A percentile compares a stretch with the other conserved stretches of the same genome.
Conservation (phyloP, 73 alveolate species). For the Blepharisma japonicum region DNA sequence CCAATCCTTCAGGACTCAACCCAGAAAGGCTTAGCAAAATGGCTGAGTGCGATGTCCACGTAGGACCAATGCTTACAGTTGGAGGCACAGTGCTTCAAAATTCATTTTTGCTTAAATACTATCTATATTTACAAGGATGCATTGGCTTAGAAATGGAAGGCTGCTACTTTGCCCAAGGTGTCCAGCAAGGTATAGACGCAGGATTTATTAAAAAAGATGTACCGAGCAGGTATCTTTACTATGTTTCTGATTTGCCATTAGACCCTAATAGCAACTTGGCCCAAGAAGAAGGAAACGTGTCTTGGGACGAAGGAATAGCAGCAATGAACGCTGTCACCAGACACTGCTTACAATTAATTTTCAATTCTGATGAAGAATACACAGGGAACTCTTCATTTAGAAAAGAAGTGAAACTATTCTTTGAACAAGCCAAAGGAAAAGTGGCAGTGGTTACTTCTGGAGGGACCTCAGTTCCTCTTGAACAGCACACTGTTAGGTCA, state of each 20-base stretch:
- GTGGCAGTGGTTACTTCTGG: conserved; percentile 77
- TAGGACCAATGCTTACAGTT: conserved; percentile 23
- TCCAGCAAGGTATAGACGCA: not conserved
- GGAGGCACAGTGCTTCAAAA: conserved; percentile 4
- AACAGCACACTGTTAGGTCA: conserved; percentile 78
- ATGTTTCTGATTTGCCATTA: conserved; percentile 22
- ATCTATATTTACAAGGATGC: not conserved
- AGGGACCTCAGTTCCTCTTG: conserved; percentile 87
- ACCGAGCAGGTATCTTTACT: conserved; percentile 2
- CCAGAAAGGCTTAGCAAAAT: not conserved
- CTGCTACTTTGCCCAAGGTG: not conserved
- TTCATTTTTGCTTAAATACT: not conserved
- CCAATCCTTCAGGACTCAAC: conserved; percentile 17
- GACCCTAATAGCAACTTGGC: conserved; percentile 13
- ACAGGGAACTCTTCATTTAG: no score
- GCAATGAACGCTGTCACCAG: not conserved
- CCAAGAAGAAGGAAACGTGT: not conserved
- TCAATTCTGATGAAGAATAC: no score
- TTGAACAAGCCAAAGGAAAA: not conserved
- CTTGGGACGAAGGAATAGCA: conserved; percentile 10
- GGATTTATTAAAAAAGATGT: conserved; percentile 18
- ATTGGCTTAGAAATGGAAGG: conserved; percentile 29
- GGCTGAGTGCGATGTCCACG: not conserved
- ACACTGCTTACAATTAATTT: not conserved
- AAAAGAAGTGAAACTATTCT: no score